Evolutionary conservation across 2,329 filamentous ascomycete genomes (phyloP).

Genomic region (Ilyonectria mors-panacis): DNA sequence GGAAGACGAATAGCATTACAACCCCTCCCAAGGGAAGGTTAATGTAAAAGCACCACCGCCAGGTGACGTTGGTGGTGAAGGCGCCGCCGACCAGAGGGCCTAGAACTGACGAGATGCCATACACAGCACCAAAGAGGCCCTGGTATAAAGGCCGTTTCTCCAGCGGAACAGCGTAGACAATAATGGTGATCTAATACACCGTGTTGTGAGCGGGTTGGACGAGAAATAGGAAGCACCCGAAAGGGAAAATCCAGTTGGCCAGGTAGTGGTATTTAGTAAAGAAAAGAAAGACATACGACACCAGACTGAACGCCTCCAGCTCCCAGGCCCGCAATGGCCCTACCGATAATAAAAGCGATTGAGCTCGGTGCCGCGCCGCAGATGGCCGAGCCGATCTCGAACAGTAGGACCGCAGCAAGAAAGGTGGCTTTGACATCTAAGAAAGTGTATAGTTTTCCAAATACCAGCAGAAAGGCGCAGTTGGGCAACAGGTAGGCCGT

Average conservation of each 20-base stretch:
- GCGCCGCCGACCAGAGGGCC: slow-evolving; percentile 49
- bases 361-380: slow-evolving; percentile 55
- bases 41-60: slow-evolving; percentile 57
- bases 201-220: too few species aligned
- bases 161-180: slow-evolving; percentile 53
- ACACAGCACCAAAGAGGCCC: slow-evolving; percentile 57
- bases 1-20: slow-evolving; percentile 44
- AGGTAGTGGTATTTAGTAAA: not conserved
- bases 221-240: too few species aligned
- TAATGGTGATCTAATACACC: slow-evolving; percentile 23
- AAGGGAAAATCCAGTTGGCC: not conserved
- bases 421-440: slow-evolving; percentile 50
- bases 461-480: slow-evolving; percentile 54
- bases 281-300: slow-evolving; percentile 40
- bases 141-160: slow-evolving; percentile 52
- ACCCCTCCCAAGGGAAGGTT: slow-evolving; percentile 54
- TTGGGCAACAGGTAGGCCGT: slow-evolving; percentile 58
- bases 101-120: slow-evolving; percentile 55
- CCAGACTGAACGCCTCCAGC: slow-evolving; percentile 68
- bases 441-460: slow-evolving; percentile 61
- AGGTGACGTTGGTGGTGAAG: slow-evolving; percentile 48
- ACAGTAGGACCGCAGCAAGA: slow-evolving; percentile 44
- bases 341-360: slow-evolving; percentile 64
- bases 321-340: slow-evolving; percentile 65
- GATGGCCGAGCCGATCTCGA: slow-evolving; percentile 51